Conservation (phyloP, 495 filamentous ascomycete species). For the Neurospora sp. region DNA sequence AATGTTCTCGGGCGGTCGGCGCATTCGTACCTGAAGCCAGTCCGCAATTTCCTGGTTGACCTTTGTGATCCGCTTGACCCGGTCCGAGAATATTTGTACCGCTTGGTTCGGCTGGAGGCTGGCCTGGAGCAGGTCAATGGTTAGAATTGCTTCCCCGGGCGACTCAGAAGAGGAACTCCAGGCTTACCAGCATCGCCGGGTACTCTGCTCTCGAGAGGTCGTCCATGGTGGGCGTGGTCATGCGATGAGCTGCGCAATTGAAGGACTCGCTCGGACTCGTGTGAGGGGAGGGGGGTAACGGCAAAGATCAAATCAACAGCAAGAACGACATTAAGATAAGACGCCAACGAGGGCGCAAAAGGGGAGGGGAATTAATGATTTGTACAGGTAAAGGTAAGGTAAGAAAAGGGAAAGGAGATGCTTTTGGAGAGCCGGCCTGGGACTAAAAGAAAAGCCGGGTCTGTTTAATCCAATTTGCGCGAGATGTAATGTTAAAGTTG, state of each 20-base stretch:
- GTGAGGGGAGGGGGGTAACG: background rate
- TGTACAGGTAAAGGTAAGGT: background rate
- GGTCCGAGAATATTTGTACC: constrained; percentile 73
- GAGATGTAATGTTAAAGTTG: background rate
- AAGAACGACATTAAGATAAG: background rate
- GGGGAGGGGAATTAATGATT: background rate
- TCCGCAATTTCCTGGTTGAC: constrained; percentile 90
- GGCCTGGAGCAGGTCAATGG: constrained; percentile 40
- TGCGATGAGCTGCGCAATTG: background rate
- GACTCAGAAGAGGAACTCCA: background rate
- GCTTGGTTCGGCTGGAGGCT: constrained; percentile 78
- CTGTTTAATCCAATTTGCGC: background rate
- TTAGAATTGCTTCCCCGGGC: background rate
- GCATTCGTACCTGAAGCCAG: constrained; percentile 75
- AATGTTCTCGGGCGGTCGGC: constrained; percentile 3
- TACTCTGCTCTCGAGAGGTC: constrained; percentile 89
- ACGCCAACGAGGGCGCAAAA: background rate
- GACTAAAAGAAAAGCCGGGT: background rate
- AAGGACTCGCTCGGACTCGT: background rate
- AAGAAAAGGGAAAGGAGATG: background rate
- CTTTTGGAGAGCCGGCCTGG: background rate
- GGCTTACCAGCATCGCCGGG: constrained; percentile 84
- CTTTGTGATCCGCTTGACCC: constrained; percentile 74
- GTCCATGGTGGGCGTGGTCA: constrained; percentile 40
- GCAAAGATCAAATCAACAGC: background rate